Evolutionary conservation across 2,329 filamentous ascomycete species (phyloP), one percentile per base, ranked within the genome.

Genomic region (Pseudocercospora ulei): DNA sequence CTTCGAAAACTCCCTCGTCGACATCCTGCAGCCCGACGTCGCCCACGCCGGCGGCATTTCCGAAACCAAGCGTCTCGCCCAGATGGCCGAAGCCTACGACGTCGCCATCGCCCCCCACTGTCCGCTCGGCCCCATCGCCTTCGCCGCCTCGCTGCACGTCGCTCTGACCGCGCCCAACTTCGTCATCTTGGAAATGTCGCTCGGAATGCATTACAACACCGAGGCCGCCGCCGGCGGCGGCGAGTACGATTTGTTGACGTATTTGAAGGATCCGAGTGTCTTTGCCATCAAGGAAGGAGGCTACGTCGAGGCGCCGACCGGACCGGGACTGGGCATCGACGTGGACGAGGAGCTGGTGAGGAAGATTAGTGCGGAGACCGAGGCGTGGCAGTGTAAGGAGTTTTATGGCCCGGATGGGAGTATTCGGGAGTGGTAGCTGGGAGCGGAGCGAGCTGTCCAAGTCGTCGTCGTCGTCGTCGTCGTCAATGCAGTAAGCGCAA

Each of bases 121-220:
- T 48, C 80, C 80, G 0, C 59, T 85, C 0, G 81, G 81, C 0
- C 80, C 81, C 0, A 78, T 86, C 34, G 78, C 81, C 0, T 64
- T 85, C 9, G 81, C 81, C 0, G 81, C 81, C 0, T 76, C 71
- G 39, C 66, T 84, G 25, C 80, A 85, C 46, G 72, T 85, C 1
- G 76, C 75, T 14, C 65, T 72, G 12, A 64, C 62, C 6, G 73
- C 64, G 12, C 69, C 69, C 12, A 85, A 80, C 57, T 84, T 80
- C 55, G 73, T 71, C 0, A 85, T 86, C 19, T 76, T 82, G 54
- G 81, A 86, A 59, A 85, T 85, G 82, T 79, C 76, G 37, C 54
- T 85, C 18, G 82, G 81, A 0, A 86, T 87, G 50, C 82, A 87
- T 56, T 87, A 86, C 55, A 87, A 87, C 50, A 60, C 62, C 3